Conservation (phyloP, 2,329 filamentous ascomycete genomes). For the Fonsecaea multimorphosa region DNA sequence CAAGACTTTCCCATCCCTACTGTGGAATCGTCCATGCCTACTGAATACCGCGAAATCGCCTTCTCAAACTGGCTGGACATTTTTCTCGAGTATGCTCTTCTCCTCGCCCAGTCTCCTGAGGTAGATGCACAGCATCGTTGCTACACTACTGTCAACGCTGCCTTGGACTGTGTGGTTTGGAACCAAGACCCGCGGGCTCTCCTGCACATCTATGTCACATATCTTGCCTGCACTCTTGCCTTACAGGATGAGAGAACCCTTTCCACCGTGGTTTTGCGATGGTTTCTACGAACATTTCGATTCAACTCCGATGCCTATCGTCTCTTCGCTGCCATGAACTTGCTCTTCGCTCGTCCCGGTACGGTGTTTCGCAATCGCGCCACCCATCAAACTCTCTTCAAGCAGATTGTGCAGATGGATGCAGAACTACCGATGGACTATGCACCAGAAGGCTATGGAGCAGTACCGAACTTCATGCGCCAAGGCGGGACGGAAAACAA, state of each 20-base stretch:
- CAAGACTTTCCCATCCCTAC: slow-evolving; percentile 29
- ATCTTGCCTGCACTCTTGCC: slow-evolving; percentile 81
- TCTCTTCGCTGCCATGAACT: slow-evolving; percentile 78
- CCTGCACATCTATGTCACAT: slow-evolving; percentile 76
- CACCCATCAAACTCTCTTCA: slow-evolving; percentile 86
- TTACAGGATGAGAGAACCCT: slow-evolving; percentile 78
- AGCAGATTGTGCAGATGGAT: slow-evolving; percentile 91
- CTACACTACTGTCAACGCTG: slow-evolving; percentile 80
- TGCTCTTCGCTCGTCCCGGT: slow-evolving; percentile 65
- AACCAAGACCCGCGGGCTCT: slow-evolving; percentile 70
- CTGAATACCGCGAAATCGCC: slow-evolving; percentile 73
- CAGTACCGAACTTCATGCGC: slow-evolving; percentile 45
- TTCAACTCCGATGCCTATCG: slow-evolving; percentile 83
- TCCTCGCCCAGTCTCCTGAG: slow-evolving; percentile 68
- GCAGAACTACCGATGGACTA: slow-evolving; percentile 64
- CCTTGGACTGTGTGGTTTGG: slow-evolving; percentile 81
- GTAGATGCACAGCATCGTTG: slow-evolving; percentile 67
- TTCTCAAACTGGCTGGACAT: slow-evolving; percentile 88
- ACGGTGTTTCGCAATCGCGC: slow-evolving; percentile 70
- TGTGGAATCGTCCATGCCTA: slow-evolving; percentile 31
- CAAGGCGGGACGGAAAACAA: neutral
- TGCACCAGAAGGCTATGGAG: slow-evolving; percentile 45
- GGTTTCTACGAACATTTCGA: slow-evolving; percentile 81
- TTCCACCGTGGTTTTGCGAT: slow-evolving; percentile 72
- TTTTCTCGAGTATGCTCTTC: slow-evolving; percentile 84